Base-by-base conservation (phyloP, 768 basidiomycete genomes). In the Cystofilobasidium ferigula region DNA sequence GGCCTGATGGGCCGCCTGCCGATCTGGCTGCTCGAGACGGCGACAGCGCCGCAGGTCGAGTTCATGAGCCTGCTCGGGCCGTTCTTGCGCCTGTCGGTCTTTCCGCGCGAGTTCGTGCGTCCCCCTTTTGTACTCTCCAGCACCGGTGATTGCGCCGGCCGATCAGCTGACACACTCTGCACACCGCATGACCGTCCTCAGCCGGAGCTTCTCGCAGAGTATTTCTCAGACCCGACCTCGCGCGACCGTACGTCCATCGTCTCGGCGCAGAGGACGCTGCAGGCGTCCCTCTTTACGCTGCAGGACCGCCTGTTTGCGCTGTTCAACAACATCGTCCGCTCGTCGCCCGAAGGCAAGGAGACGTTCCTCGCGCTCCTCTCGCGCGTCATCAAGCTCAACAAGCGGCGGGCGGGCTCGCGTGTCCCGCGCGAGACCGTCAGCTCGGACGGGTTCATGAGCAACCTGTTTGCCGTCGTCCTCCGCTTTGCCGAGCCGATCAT, bases 401-500 rank as follows among this genome's bases (percentile, higher is more conserved):
- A 80, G 34, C 92, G 84, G 74, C 84, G 95, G 59, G 84, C 88
- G 3, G 95, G 93, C n/a, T 87, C 90, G 83, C 87, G 90, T 84
- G 88, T 95, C 36, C 89, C 97, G 64, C 82, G 85, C 0, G 81
- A 82, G 13, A 89, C 88, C 0, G 92, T 98, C 14, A 84, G 92
- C 1, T 85, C 85, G 0, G 94, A 99, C 73, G 85, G 88, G 64
- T 97, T 91, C 75, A 87, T 99, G 86, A 81, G 88, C 67, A 98
- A 97, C 71, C 72, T 93, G 36, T 88, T 93, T 70, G 81, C 80
- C n/a, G 78, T 95, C 18, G 76, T 98, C 28, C 80, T 91, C 56
- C 83, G 85, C 18, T 87, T 99, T 71, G 86, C 90, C 34, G 89
- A 93, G 70, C 94, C 94, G 0, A 94, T 97, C 72, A 89, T 98